Conservation (phyloP, 1,284 basidiomycete species). For the Cutaneotrichosporon sp. region DNA sequence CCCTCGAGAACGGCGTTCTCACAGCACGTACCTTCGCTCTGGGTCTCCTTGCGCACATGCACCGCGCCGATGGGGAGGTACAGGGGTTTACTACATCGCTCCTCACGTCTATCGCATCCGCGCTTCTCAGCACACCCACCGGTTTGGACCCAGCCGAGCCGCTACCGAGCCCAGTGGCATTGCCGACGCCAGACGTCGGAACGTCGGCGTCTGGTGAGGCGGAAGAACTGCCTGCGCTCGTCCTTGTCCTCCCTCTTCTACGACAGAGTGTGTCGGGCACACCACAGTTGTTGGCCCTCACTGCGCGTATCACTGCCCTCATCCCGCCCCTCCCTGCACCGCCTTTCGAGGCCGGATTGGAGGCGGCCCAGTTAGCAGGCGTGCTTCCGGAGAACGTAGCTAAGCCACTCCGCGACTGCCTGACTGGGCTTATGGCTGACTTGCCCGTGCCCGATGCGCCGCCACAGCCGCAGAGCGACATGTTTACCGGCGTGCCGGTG, state of each 20-base stretch:
- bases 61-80: constrained; percentile 3
- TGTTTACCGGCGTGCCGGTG: constrained; percentile 1
- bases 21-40: constrained; percentile 24
- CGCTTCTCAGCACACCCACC: constrained; percentile 22
- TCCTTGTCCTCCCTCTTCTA: constrained; percentile 35
- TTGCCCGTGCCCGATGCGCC: constrained; percentile 18
- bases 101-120: constrained; percentile 21
- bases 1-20: constrained; percentile 17
- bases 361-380: constrained; percentile 33
- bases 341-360: constrained; percentile 39
- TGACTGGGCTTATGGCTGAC: constrained; percentile 41
- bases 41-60: constrained; percentile 25
- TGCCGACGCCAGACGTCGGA: constrained; percentile 26
- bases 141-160: constrained; percentile 18
- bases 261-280: constrained; percentile 22
- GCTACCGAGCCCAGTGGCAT: constrained; percentile 11
- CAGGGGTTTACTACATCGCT: constrained; percentile 5
- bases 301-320: constrained; percentile 22
- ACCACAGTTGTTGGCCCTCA: constrained; percentile 18
- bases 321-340: constrained; percentile 38
- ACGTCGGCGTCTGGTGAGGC: constrained; percentile 16
- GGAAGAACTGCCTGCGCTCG: constrained; percentile 22
- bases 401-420: constrained; percentile 28
- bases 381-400: constrained; percentile 32
- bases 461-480: not conserved